Evolutionary conservation across 495 filamentous ascomycete species (phyloP).

Genomic region (Aspergillus taichungensis): DNA sequence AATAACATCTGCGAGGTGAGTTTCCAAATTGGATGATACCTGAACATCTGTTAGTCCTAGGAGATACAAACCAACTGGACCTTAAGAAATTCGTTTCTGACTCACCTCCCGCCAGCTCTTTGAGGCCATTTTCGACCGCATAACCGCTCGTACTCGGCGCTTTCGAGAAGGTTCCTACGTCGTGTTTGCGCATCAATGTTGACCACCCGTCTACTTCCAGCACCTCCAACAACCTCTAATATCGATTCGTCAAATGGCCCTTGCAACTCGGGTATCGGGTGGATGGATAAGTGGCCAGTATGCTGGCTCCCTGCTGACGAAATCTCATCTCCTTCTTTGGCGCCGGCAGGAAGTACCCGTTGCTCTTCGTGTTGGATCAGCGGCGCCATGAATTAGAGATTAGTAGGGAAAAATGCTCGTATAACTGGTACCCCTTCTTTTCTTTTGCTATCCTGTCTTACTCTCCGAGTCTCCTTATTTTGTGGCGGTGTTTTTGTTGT

Average conservation of each 20-base stretch:
- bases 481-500: too few species aligned
- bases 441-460: too few species aligned
- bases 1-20: constrained; percentile 88
- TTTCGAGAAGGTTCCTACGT: constrained; percentile 60
- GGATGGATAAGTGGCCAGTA: constrained; percentile 40
- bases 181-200: constrained; percentile 57
- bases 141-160: constrained; percentile 51
- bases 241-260: constrained; percentile 92
- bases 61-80: not conserved
- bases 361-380: not conserved
- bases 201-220: constrained; percentile 40
- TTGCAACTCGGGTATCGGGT: constrained; percentile 81
- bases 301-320: not conserved
- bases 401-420: too few species aligned
- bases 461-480: too few species aligned
- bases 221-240: constrained; percentile 50
- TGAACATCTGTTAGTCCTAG: constrained; percentile 7
- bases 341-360: constrained; percentile 2
- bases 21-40: constrained; percentile 81
- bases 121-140: constrained; percentile 67
- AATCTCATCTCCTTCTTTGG: constrained; percentile 1
- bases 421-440: too few species aligned
- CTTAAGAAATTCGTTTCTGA: not conserved
- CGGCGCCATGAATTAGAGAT: not conserved
- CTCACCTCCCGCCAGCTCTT: constrained; percentile 48